Conservation (phyloP, 2,329 filamentous ascomycete genomes). For the Pseudogymnoascus sp. region DNA sequence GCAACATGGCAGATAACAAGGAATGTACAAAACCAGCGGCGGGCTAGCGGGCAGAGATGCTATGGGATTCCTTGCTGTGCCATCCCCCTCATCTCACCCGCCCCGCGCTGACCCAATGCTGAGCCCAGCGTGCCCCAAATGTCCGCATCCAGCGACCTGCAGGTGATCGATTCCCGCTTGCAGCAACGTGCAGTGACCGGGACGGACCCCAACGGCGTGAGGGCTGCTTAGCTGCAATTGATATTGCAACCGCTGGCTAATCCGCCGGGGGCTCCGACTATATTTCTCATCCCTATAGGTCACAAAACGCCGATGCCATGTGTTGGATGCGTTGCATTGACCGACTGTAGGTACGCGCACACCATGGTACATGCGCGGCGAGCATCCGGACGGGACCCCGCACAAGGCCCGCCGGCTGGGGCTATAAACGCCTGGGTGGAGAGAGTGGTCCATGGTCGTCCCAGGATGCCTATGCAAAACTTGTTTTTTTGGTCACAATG, state of each 20-base stretch:
- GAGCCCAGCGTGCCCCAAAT: neutral
- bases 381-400: neutral
- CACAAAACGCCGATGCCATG: conserved; percentile 1
- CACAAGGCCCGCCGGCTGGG: neutral
- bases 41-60: neutral
- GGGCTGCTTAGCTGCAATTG: neutral
- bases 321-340: conserved; percentile 6
- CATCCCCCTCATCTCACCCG: neutral
- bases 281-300: conserved; percentile 4
- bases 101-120: neutral
- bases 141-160: neutral
- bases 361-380: conserved; percentile 3
- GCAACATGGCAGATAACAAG: neutral
- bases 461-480: neutral
- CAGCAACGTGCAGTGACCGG: neutral
- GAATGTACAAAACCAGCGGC: neutral
- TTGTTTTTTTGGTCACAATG: conserved; percentile 2
- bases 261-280: neutral
- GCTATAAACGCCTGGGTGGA: neutral
- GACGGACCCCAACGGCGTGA: neutral
- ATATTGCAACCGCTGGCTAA: neutral
- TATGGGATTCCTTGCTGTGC: neutral
- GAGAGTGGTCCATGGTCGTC: neutral
- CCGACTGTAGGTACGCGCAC: conserved; percentile 7
- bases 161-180: conserved; percentile 6